Evolutionary conservation across 192 early-diverging fungal species (phyloP).

Genomic region (Coemansia sp.): DNA sequence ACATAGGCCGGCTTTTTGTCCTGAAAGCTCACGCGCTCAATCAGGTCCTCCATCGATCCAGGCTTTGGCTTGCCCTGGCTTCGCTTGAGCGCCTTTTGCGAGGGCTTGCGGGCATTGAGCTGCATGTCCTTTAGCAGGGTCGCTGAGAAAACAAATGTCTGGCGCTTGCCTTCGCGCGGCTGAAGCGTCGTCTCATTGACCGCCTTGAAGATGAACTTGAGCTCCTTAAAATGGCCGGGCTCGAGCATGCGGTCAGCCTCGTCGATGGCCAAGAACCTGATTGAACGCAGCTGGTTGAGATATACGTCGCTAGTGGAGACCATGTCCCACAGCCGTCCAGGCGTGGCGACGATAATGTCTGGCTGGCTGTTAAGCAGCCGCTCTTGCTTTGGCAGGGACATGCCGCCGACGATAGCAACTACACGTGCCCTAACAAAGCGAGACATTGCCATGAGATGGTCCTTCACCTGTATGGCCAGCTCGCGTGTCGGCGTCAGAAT

Average conservation of each 20-base stretch:
- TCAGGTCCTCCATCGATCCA: conserved; percentile 68
- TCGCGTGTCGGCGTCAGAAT: conserved; percentile 93
- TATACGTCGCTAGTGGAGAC: conserved; percentile 60
- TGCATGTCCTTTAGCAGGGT: conserved; percentile 65
- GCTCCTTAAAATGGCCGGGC: conserved; percentile 73
- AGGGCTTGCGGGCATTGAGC: conserved; percentile 27
- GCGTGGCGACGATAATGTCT: conserved; percentile 78
- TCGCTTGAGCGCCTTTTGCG: conserved; percentile 24
- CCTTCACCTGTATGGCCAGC: conserved; percentile 90
- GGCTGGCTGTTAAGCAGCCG: conserved; percentile 66
- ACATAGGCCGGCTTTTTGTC: conserved; percentile 73
- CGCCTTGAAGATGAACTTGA: conserved; percentile 61
- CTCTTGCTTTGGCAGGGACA: conserved; percentile 90
- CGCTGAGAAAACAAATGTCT: conserved; percentile 94
- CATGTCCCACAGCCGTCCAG: conserved; percentile 75
- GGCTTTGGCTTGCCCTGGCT: conserved; percentile 25
- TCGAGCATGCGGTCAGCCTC: conserved; percentile 87
- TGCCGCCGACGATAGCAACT: conserved; percentile 87
- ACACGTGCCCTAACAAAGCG: conserved; percentile 56
- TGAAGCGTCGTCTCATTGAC: conserved; percentile 35
- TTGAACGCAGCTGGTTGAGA: conserved; percentile 56
- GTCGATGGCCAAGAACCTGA: conserved; percentile 76
- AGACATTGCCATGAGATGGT: conserved; percentile 68
- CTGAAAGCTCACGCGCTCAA: conserved; percentile 72
- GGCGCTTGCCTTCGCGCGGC: conserved; percentile 50